Percentiles rank a stretch among this genome's conserved stretches.
Conservation (phyloP, 805 yeast species). For the Myxozyma udenii region DNA sequence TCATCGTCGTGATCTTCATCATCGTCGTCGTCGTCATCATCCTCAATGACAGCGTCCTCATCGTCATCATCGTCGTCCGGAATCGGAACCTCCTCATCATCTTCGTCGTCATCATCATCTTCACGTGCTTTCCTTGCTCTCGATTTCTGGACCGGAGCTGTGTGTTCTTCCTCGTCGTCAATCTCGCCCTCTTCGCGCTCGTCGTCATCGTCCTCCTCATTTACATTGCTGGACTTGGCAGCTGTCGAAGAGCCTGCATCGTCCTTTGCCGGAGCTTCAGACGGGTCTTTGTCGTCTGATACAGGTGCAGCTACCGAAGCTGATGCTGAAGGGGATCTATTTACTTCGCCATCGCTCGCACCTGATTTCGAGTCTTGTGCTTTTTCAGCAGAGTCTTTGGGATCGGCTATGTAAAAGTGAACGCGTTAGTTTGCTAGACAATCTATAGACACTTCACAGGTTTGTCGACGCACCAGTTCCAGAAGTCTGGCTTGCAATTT, state of each 20-base stretch:
- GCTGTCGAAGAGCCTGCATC: too few species aligned
- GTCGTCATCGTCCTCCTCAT: conserved; percentile 7
- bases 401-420: too few species aligned
- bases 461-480: too few species aligned
- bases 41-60: conserved; percentile 8
- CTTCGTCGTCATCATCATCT: conserved; percentile 16
- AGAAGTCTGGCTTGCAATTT: too few species aligned
- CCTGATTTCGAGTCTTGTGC: too few species aligned
- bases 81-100: conserved; percentile 6
- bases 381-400: too few species aligned
- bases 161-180: conserved; percentile 11
- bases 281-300: background rate
- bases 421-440: too few species aligned
- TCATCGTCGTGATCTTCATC: conserved; percentile 10
- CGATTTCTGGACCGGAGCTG: conserved; percentile 3
- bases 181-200: conserved; percentile 18
- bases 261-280: too few species aligned
- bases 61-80: conserved; percentile 18
- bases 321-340: background rate
- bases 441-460: too few species aligned
- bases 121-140: conserved; percentile 7
- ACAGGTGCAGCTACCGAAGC: background rate
- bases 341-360: too few species aligned
- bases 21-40: conserved; percentile 5
- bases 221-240: background rate